These are phyloP conservation scores for Torulaspora gathmanii DNA, from an alignment of 805 yeast species.

Conservation along the genomic window DNA sequence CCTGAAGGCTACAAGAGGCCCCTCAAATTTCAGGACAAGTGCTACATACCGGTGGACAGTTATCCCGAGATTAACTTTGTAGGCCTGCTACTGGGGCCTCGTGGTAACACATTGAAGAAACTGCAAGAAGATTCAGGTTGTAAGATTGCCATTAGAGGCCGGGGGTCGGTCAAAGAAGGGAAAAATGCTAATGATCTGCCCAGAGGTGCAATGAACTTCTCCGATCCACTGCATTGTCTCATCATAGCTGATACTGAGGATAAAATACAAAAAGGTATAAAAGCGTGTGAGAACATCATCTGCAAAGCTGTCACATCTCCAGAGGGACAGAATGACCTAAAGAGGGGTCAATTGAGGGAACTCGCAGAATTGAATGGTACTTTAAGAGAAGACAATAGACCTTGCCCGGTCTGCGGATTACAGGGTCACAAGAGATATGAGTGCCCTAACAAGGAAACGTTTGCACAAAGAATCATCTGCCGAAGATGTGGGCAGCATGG, in stretches of 20 bases:
- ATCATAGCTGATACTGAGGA: slow-evolving; percentile 79
- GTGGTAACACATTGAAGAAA: slow-evolving; percentile 83
- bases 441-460: slow-evolving; percentile 54
- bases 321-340: slow-evolving; percentile 87
- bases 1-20: slow-evolving; percentile 74
- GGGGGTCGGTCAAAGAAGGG: slow-evolving; percentile 94
- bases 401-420: slow-evolving; percentile 62
- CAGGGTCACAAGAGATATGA: slow-evolving; percentile 60
- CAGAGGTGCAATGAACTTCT: slow-evolving; percentile 49
- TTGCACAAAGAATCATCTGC: slow-evolving; percentile 59
- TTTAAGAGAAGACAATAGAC: slow-evolving; percentile 67
- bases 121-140: slow-evolving; percentile 87
- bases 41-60: slow-evolving; percentile 77
- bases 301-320: slow-evolving; percentile 84
- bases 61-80: slow-evolving; percentile 91
- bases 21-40: slow-evolving; percentile 70
- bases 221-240: slow-evolving; percentile 85
- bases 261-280: slow-evolving; percentile 68
- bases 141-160: slow-evolving; percentile 83
- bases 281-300: slow-evolving; percentile 67
- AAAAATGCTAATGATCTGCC: slow-evolving; percentile 49
- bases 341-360: slow-evolving; percentile 85
- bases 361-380: slow-evolving; percentile 95
- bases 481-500: slow-evolving; percentile 76
- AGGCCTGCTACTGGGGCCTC: slow-evolving; percentile 87